phyloP scores from a whole-genome alignment of 2,329 filamentous ascomycete species.

The Aspergillus caelatus region DNA sequence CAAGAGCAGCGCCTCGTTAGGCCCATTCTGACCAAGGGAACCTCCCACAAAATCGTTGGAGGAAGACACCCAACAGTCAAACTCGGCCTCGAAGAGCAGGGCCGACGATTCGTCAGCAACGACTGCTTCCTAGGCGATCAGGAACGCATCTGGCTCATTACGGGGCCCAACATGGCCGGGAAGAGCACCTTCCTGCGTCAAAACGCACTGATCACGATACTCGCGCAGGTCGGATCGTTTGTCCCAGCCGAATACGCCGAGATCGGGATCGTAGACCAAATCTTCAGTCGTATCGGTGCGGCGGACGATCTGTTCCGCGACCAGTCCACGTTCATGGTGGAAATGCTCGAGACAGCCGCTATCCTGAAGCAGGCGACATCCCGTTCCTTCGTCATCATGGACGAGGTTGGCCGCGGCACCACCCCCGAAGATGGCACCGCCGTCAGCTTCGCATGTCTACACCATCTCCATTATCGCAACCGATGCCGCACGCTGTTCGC shows the following conservation, averaged over 20 bases:
- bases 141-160: constrained; percentile 70
- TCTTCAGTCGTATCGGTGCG: constrained; percentile 90
- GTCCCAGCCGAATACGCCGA: constrained; percentile 86
- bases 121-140: constrained; percentile 80
- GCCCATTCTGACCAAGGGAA: constrained; percentile 68
- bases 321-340: constrained; percentile 98
- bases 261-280: constrained; percentile 89
- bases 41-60: constrained; percentile 74
- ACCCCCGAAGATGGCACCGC: constrained; percentile 90
- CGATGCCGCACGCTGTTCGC: constrained; percentile 83
- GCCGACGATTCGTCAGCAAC: constrained; percentile 80
- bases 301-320: constrained; percentile 93
- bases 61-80: constrained; percentile 94
- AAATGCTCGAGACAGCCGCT: constrained; percentile 94
- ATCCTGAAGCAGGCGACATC: constrained; percentile 85
- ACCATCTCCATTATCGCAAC: constrained; percentile 79
- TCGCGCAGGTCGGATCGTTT: constrained; percentile 90
- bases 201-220: constrained; percentile 89
- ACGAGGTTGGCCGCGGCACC: constrained; percentile 93
- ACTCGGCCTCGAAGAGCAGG: constrained; percentile 74
- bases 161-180: constrained; percentile 96
- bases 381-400: constrained; percentile 93
- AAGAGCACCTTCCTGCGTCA: constrained; percentile 96
- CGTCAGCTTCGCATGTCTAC: constrained; percentile 83
- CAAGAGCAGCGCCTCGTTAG: constrained; percentile 72